These are phyloP conservation scores for Elaeis oleifera DNA, from an alignment of 202 grass and related monocot genomes.

Conservation along the genomic window DNA sequence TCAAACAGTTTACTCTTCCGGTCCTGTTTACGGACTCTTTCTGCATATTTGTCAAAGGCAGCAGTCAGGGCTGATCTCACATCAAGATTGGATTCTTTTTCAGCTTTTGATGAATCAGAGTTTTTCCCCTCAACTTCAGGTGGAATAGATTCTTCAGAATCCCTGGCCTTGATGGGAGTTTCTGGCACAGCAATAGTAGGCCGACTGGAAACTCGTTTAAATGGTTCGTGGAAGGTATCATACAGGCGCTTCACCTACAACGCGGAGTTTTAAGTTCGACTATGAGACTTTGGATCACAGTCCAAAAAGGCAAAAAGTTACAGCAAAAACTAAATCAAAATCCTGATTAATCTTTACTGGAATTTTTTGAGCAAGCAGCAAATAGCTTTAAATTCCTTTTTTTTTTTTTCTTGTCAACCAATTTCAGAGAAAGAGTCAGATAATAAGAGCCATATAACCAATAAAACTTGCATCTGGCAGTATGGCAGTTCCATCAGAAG, in stretches of 20 bases:
- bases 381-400: too few relatives aligned
- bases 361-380: too few relatives aligned
- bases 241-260: constrained; percentile 78
- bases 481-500: too few relatives aligned
- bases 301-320: neutral
- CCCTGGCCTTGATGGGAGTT: constrained; percentile 44
- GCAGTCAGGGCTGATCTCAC: constrained; percentile 56
- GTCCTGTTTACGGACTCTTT: constrained; percentile 48
- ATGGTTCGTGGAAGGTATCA: constrained; percentile 93
- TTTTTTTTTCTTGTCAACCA: too few relatives aligned
- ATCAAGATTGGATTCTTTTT: constrained; percentile 35
- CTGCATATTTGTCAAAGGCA: constrained; percentile 74
- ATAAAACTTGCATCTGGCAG: too few relatives aligned
- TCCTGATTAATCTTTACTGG: too few relatives aligned
- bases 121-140: constrained; percentile 15
- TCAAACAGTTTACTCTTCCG: neutral
- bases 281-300: too few relatives aligned
- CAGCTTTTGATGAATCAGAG: constrained; percentile 16
- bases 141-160: constrained; percentile 24
- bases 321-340: neutral
- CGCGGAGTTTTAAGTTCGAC: neutral
- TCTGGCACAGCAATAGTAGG: constrained; percentile 47
- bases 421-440: too few relatives aligned
- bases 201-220: constrained; percentile 38
- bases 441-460: too few relatives aligned